These are phyloP conservation scores for Kazachstania sp. DNA, from an alignment of 1,139 yeast genomes.

Conservation along the genomic window DNA sequence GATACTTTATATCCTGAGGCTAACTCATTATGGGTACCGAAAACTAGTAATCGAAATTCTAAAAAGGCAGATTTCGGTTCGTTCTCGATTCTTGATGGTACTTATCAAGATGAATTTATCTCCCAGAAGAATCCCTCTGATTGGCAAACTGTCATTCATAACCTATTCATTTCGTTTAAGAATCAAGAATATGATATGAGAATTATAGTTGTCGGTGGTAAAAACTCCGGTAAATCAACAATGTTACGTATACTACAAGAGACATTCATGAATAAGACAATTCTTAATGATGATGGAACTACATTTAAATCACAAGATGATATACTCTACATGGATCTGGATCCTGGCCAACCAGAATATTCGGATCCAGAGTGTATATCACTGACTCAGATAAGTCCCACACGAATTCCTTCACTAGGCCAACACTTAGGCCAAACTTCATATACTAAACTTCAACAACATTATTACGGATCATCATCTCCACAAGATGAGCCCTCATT, in stretches of 20 bases:
- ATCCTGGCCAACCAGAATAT: slow-evolving; percentile 87
- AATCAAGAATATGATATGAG: slow-evolving; percentile 24
- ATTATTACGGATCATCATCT: slow-evolving; percentile 60
- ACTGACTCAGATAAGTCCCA: slow-evolving; percentile 17
- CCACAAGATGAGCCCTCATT: slow-evolving; percentile 62
- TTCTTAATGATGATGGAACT: not conserved
- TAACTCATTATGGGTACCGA: slow-evolving; percentile 19
- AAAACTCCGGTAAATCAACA: slow-evolving; percentile 82
- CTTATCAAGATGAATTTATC: slow-evolving; percentile 21
- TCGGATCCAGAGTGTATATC: slow-evolving; percentile 55
- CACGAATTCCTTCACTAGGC: slow-evolving; percentile 13
- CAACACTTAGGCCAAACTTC: slow-evolving; percentile 22
- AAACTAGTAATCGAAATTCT: not conserved
- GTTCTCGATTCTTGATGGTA: slow-evolving; percentile 23
- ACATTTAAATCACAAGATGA: slow-evolving; percentile 8
- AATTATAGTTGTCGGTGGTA: slow-evolving; percentile 50
- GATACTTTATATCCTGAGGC: slow-evolving; percentile 15
- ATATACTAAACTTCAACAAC: slow-evolving; percentile 31
- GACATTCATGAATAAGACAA: slow-evolving; percentile 20
- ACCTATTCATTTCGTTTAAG: slow-evolving; percentile 13
- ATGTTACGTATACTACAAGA: slow-evolving; percentile 52
- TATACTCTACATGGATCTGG: slow-evolving; percentile 59
- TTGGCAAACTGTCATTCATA: slow-evolving; percentile 20
- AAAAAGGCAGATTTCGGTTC: slow-evolving; percentile 5
- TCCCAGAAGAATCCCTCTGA: slow-evolving; percentile 20